phyloP scores from a whole-genome alignment of 176 grass and related monocot genomes.

The Puccinellia tenuiflora region DNA sequence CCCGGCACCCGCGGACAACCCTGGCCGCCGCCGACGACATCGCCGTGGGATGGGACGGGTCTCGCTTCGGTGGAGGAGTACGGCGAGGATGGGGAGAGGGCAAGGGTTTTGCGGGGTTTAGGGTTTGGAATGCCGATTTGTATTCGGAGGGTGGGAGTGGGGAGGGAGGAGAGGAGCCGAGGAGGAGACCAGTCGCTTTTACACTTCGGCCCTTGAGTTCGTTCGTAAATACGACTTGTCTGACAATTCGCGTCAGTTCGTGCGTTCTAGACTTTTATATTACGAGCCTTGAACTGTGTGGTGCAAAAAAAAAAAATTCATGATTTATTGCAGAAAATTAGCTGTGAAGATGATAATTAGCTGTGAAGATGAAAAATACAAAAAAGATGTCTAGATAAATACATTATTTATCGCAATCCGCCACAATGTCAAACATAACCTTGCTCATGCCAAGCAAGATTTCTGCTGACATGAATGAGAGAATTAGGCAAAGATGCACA shows the following conservation, averaged over 20 bases:
- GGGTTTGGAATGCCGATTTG: constrained; percentile 37
- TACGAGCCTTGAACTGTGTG: too few species aligned
- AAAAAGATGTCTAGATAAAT: too few species aligned
- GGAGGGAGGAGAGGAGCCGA: neutral
- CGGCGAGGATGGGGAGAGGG: neutral
- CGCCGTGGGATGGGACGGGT: constrained; percentile 6
- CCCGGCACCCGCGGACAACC: constrained; percentile 52
- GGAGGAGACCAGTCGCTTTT: neutral
- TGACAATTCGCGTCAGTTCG: too few species aligned
- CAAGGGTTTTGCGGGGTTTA: constrained; percentile 45
- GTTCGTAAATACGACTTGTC: too few species aligned
- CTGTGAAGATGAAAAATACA: too few species aligned
- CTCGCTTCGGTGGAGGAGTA: neutral
- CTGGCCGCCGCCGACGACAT: constrained; percentile 41
- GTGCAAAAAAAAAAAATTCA: too few species aligned
- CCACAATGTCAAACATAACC: neutral
- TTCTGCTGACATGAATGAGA: too few species aligned
- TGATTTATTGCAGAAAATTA: too few species aligned
- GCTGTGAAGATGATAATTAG: too few species aligned
- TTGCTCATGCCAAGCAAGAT: neutral
- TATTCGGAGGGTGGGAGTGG: neutral
- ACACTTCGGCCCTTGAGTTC: rapidly evolving
- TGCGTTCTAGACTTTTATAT: too few species aligned
- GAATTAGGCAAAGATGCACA: too few species aligned
- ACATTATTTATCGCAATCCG: too few species aligned